These are phyloP conservation scores for Exophiala sp. DNA, from an alignment of 2,329 filamentous ascomycete species.

Conservation along the genomic window DNA sequence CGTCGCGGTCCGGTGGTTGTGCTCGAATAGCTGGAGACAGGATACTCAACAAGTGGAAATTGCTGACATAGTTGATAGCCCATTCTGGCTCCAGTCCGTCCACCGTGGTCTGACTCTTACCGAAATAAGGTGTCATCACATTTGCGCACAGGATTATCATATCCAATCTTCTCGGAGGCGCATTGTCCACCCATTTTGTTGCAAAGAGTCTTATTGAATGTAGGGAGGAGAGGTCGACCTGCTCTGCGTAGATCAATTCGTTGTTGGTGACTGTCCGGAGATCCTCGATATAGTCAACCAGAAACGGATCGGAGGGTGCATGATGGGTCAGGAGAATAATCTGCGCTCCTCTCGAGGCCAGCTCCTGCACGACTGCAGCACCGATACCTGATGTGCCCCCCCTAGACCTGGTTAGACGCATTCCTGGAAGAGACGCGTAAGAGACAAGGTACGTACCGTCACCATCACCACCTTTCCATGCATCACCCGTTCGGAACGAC, in stretches of 20 bases:
- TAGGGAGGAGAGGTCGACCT: slow-evolving; percentile 83
- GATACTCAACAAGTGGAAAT: slow-evolving; percentile 90
- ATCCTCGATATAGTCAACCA: slow-evolving; percentile 89
- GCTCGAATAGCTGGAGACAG: slow-evolving; percentile 82
- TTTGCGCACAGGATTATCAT: slow-evolving; percentile 85
- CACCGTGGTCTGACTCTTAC: slow-evolving; percentile 54
- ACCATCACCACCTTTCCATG: slow-evolving; percentile 91
- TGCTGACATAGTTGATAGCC: slow-evolving; percentile 92
- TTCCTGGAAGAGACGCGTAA: not conserved
- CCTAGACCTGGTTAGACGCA: slow-evolving; percentile 40
- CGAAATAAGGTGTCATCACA: slow-evolving; percentile 64
- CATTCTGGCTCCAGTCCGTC: slow-evolving; percentile 85
- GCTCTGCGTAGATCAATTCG: slow-evolving; percentile 87
- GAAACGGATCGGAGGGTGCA: slow-evolving; percentile 73
- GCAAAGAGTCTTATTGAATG: slow-evolving; percentile 88
- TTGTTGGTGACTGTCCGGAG: slow-evolving; percentile 71
- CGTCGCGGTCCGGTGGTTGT: slow-evolving; percentile 89
- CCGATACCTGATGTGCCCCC: slow-evolving; percentile 92
- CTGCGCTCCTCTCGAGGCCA: slow-evolving; percentile 80
- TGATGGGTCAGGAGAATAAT: slow-evolving; percentile 82
- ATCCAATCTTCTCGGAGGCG: slow-evolving; percentile 79
- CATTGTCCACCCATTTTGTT: slow-evolving; percentile 96
- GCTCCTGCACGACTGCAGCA: slow-evolving; percentile 63
- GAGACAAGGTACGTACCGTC: slow-evolving; percentile 54
- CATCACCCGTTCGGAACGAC: slow-evolving; percentile 72